Conservation (phyloP, 129 eudicot species). For the Pulicaria dysenterica region DNA sequence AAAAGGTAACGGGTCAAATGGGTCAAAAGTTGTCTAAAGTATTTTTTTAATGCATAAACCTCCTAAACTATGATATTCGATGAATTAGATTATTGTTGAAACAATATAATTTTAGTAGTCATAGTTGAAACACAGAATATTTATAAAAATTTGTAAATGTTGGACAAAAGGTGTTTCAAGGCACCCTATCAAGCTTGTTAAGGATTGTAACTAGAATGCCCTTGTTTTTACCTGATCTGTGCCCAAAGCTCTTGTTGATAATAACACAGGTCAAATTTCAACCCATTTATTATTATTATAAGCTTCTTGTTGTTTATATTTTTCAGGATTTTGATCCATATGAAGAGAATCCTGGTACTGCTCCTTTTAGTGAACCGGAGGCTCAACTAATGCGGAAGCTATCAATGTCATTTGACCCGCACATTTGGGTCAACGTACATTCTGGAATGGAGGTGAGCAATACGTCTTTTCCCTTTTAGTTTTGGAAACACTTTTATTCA, state of each 20-base stretch:
- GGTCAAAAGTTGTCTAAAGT: too few species aligned
- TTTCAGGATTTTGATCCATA: constrained; percentile 85
- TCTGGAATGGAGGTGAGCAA: constrained; percentile 95
- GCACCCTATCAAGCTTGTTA: too few species aligned
- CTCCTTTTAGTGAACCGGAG: constrained; percentile 98
- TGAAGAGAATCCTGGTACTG: constrained; percentile 89
- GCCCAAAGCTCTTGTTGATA: background rate
- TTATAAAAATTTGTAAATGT: too few species aligned
- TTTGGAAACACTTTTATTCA: background rate
- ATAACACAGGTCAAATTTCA: background rate
- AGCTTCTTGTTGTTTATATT: constrained; percentile 1
- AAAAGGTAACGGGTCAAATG: too few species aligned
- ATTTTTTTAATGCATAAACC: too few species aligned
- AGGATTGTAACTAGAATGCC: too few species aligned
- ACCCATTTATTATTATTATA: background rate
- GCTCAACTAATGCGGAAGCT: constrained; percentile 85
- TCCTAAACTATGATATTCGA: too few species aligned
- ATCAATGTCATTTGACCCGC: constrained; percentile 81
- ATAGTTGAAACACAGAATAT: too few species aligned
- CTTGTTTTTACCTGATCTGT: too few species aligned
- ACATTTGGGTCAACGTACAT: constrained; percentile 93
- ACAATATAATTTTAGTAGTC: too few species aligned
- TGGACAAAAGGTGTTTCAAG: too few species aligned
- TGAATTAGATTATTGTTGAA: too few species aligned
- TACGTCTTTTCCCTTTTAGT: background rate